These are phyloP conservation scores for Diaporthe humulicola DNA, from an alignment of 2,329 filamentous ascomycete genomes.

Conservation along the genomic window DNA sequence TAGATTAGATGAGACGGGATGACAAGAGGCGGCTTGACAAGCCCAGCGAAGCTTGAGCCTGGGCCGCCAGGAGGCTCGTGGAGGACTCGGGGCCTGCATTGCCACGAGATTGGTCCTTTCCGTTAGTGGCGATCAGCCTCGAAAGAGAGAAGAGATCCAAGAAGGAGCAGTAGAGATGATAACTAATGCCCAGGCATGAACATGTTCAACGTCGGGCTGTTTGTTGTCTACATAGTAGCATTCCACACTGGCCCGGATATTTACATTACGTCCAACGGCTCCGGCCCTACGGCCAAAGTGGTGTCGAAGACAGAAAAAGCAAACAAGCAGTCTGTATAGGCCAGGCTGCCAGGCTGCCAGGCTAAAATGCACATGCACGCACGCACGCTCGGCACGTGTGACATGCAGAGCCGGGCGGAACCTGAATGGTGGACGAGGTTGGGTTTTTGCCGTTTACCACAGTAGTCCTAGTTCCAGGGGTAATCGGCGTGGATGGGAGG, in stretches of 20 bases:
- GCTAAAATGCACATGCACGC: background rate
- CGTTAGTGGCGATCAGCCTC: background rate
- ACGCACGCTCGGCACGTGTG: background rate
- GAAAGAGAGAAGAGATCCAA: background rate
- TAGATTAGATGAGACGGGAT: slow-evolving; percentile 12
- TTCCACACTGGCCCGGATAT: background rate
- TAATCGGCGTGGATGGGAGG: slow-evolving; percentile 9
- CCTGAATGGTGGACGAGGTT: slow-evolving; percentile 15
- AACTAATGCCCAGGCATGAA: background rate
- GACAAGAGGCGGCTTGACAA: slow-evolving; percentile 1
- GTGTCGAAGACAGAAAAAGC: background rate
- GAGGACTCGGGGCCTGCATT: background rate
- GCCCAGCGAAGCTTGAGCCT: background rate
- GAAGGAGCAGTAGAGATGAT: background rate
- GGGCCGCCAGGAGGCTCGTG: slow-evolving; percentile 16
- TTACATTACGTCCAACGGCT: background rate
- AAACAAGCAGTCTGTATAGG: background rate
- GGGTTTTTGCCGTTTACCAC: slow-evolving; percentile 16
- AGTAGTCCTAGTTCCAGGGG: slow-evolving; percentile 30
- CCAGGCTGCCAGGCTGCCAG: background rate
- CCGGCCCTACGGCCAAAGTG: background rate
- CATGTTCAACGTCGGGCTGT: slow-evolving; percentile 3
- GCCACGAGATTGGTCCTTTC: slow-evolving; percentile 16
- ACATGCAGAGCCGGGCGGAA: background rate
- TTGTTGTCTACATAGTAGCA: too few species aligned